A percentile compares a stretch with the other conserved stretches of the same genome.
Evolutionary conservation across 2,329 filamentous ascomycete species (phyloP).

Genomic region (Colletotrichum chrysophilum): DNA sequence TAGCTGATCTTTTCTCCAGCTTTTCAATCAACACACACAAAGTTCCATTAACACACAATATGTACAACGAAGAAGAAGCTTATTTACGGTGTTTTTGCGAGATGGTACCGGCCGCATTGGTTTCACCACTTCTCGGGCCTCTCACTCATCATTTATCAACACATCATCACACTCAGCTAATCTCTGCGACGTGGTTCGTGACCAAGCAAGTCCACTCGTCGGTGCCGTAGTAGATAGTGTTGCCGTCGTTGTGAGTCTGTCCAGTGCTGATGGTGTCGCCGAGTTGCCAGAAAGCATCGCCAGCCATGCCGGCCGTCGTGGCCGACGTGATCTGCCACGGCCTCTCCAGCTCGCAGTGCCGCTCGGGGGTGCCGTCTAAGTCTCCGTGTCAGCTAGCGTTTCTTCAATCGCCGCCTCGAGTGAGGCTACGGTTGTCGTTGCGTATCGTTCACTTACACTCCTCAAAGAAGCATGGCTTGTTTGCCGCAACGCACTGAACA

Average conservation of each 20-base stretch:
- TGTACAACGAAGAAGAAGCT: neutral
- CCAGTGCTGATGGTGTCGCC: slow-evolving; percentile 46
- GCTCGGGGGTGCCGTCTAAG: slow-evolving; percentile 27
- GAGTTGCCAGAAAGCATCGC: slow-evolving; percentile 46
- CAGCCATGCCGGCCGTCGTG: slow-evolving; percentile 34
- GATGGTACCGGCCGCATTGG: neutral
- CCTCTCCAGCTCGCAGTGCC: slow-evolving; percentile 47
- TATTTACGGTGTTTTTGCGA: neutral
- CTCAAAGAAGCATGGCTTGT: slow-evolving; percentile 36
- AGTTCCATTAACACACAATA: neutral
- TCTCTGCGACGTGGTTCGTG: slow-evolving; percentile 42
- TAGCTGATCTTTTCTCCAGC: neutral
- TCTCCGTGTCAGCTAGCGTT: neutral
- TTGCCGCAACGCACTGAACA: slow-evolving; percentile 29
- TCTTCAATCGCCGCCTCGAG: neutral
- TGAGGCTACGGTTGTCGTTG: neutral
- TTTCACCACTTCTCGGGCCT: neutral
- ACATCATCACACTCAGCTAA: neutral
- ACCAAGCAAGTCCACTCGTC: slow-evolving; percentile 49
- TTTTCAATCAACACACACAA: neutral
- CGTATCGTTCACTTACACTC: slow-evolving; percentile 31
- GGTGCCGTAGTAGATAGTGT: slow-evolving; percentile 48
- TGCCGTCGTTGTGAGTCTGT: slow-evolving; percentile 46
- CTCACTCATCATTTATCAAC: neutral
- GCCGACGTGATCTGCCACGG: slow-evolving; percentile 47